Base-by-base conservation (phyloP, 192 early-diverging fungal species). In the Linnemannia zychae region DNA sequence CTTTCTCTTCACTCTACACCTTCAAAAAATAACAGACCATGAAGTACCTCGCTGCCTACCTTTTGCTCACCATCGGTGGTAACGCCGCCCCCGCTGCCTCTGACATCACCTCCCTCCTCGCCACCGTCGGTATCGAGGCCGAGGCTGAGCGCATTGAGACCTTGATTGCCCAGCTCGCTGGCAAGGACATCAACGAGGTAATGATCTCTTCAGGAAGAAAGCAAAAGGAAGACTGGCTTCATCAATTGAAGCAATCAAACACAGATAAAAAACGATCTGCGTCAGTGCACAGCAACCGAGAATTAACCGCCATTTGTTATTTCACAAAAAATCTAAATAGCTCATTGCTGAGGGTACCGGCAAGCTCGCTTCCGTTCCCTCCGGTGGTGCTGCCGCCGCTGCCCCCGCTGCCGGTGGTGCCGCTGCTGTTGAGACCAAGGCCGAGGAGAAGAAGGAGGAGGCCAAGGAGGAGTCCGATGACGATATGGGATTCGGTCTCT, bases 11-110 rank as follows among this genome's bases (percentile, higher is more conserved):
- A 15, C 22, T 33, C 63, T 28, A n/a, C n/a, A n/a, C n/a, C n/a
- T n/a, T n/a, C n/a, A n/a, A 17, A 49, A 13, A 49, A 13, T 22
- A 44, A 75, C 74, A 80, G 75, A 79, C 87, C 75, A 99, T 98
- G 98, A 98, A 98, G 94, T 96, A 97, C 91, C 92, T 99, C 86
- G 98, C 97, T 88, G 98, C 98, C 89, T 99, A 98, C 94, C 93
- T 99, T 84, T 95, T 99, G 85, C 94, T 97, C 88, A 91, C 91
- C 87, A 92, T 95, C 89, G 97, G 93, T 91, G 97, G 97, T 86
- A 96, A 97, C 87, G 91, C 91, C 71, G 60, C 83, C 74, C 97
- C 97, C 76, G 81, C 95, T 82, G 93, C 93, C 79, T 89, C 87
- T 37, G 93, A 95, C 84, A 91, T 99, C 92, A 93, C 94, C 90